Evolutionary conservation across 352 stramenopile species (phyloP), one percentile per base, ranked within the genome.

Genomic region (Globisporangium parvum): DNA sequence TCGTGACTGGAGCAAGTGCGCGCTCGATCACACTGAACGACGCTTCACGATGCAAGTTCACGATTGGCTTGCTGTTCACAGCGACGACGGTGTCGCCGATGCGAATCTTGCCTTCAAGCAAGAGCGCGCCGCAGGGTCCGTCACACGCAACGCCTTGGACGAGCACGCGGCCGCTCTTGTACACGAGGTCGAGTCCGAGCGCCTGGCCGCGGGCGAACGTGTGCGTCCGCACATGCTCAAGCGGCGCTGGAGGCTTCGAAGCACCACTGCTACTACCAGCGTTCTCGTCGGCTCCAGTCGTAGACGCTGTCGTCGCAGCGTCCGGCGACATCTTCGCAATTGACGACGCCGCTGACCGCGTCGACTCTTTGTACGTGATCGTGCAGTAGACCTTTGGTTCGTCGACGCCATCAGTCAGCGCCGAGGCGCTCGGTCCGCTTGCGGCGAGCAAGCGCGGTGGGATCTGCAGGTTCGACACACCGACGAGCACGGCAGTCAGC

Each of bases 111-210:
- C 77, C 76, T 55, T 88, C 78, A 31, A 85, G 73, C 14, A 89
- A 41, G 4, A 91, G 58, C 33, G 63, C 26, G 0, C 84, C 80
- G 47, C 81, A 91, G 12, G 73, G 73, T 12, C 77, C 79, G 44
- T 87, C 74, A 42, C 71, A 89, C 15, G 78, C 66, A 23, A 94
- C 75, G 21, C 81, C 84, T 55, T 94, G 84, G 1, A 94, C 79
- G 6, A 90, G 56, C 14, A 94, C 80, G 44, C 75, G 75, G 2
- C 84, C 84, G 46, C 76, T 87, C 48, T 75, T 70, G 55, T 94
- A 91, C 14, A 94, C 79, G 14, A 94, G 63, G 65, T 92, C 81
- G n/a, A 94, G 69, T 10, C 84, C 84, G n/a, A 94, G 57, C 31
- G 61, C 71, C 57, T 79, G 60, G 0, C 77, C 77, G 45, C 73